phyloP scores from a whole-genome alignment of 345 rosid species.

The Streptanthus diversifolius region DNA sequence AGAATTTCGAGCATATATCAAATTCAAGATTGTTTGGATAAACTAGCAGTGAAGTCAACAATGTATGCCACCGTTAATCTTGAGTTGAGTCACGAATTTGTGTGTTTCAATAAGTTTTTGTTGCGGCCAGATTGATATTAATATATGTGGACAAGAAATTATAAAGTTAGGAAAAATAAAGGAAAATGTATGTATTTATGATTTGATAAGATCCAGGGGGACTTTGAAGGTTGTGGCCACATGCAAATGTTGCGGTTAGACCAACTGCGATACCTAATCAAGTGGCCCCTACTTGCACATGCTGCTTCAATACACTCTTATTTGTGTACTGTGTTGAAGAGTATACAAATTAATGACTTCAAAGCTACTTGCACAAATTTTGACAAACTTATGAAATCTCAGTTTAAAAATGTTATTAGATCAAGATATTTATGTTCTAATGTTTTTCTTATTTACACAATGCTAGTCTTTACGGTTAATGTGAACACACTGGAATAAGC shows the following conservation, averaged over 20 bases:
- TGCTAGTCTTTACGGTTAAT: not conserved
- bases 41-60: constrained; percentile 22
- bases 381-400: not conserved
- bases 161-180: not conserved
- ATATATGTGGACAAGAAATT: constrained; percentile 22
- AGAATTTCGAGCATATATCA: not conserved
- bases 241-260: constrained; percentile 62
- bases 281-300: constrained; percentile 44
- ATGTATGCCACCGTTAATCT: constrained; percentile 29
- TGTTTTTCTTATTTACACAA: not conserved
- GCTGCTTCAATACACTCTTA: constrained; percentile 37
- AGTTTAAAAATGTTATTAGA: not conserved
- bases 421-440: not conserved
- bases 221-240: constrained; percentile 40
- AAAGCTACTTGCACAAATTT: not conserved
- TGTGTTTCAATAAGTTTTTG: not conserved
- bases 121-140: not conserved
- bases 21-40: constrained; percentile 5
- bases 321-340: not conserved
- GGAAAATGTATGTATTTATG: constrained; percentile 1
- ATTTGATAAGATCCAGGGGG: constrained; percentile 25
- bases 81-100: not conserved
- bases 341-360: not conserved
- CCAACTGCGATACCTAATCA: constrained; percentile 38
- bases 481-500: not conserved